These are phyloP conservation scores for Penicillium paradoxum DNA, from an alignment of 495 filamentous ascomycete species.

Conservation along the genomic window DNA sequence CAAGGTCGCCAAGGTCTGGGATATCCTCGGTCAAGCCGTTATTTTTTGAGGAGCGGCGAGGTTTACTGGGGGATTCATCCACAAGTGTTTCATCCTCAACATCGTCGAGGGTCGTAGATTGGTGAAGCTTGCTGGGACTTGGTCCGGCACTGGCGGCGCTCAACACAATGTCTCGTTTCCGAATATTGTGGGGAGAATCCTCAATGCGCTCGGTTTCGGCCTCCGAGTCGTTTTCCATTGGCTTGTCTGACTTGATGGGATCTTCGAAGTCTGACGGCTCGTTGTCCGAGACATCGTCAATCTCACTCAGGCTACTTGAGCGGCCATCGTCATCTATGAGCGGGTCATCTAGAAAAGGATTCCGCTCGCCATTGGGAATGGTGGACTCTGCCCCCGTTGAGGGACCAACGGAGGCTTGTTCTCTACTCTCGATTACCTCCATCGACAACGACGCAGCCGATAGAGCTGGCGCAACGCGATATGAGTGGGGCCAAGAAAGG, in stretches of 20 bases:
- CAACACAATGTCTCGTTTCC: slow-evolving; percentile 58
- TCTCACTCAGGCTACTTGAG: slow-evolving; percentile 84
- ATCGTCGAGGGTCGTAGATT: slow-evolving; percentile 46
- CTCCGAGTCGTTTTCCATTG: slow-evolving; percentile 78
- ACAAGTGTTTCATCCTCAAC: slow-evolving; percentile 37
- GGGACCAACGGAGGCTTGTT: slow-evolving; percentile 33
- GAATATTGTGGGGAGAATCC: slow-evolving; percentile 75
- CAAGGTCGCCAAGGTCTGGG: slow-evolving; percentile 29
- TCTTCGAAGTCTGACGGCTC: slow-evolving; percentile 52
- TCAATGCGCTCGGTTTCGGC: slow-evolving; percentile 95
- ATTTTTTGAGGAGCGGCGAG: slow-evolving; percentile 29
- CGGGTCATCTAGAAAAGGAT: slow-evolving; percentile 35
- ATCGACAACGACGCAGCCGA: slow-evolving; percentile 18
- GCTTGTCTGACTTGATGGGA: slow-evolving; percentile 34
- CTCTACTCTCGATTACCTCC: slow-evolving; percentile 42
- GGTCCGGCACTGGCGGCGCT: slow-evolving; percentile 47
- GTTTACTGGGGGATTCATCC: slow-evolving; percentile 42
- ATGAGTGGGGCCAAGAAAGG: neutral
- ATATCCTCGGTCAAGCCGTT: slow-evolving; percentile 28
- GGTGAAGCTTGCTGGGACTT: slow-evolving; percentile 63
- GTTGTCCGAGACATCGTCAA: slow-evolving; percentile 71
- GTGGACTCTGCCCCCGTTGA: slow-evolving; percentile 30
- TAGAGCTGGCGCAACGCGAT: neutral
- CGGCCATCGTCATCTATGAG: slow-evolving; percentile 41
- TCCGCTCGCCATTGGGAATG: slow-evolving; percentile 37